Percentiles rank a stretch among this genome's conserved stretches.
Evolutionary conservation across 139 green algal species (phyloP).

Genomic region (Klebsormidium nitens): DNA sequence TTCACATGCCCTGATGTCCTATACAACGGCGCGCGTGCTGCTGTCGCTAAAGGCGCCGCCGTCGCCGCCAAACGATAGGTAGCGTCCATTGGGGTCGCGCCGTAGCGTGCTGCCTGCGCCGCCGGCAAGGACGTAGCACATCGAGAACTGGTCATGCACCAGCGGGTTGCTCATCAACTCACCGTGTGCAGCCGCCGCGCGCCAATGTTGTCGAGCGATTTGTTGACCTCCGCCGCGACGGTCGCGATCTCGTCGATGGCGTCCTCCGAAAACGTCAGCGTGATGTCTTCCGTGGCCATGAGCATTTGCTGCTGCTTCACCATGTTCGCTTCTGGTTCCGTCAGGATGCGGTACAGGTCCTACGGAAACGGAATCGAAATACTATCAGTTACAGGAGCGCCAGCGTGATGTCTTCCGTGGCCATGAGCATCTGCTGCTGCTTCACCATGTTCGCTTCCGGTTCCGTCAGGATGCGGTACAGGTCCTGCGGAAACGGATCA

Average conservation of each 20-base stretch:
- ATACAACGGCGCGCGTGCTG: too few species aligned
- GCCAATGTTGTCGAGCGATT: constrained; percentile 86
- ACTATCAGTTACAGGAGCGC: too few species aligned
- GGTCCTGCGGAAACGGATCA: constrained; percentile 32
- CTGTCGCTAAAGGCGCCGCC: too few species aligned
- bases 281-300: constrained; percentile 80
- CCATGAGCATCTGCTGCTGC: constrained; percentile 83
- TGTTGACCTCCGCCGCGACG: constrained; percentile 78
- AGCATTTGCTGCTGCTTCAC: constrained; percentile 88
- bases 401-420: constrained; percentile 83
- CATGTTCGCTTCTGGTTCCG: constrained; percentile 84
- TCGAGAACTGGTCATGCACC: too few species aligned
- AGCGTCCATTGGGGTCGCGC: too few species aligned
- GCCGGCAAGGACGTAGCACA: too few species aligned
- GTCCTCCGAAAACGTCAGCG: constrained; percentile 79
- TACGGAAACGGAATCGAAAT: constrained; percentile 9
- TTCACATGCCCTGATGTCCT: too few species aligned
- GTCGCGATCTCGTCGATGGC: constrained; percentile 51
- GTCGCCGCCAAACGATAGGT: too few species aligned
- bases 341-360: constrained; percentile 77
- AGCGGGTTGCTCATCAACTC: neutral
- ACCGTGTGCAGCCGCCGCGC: constrained; percentile 87
- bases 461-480: constrained; percentile 58
- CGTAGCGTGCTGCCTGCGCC: neutral
- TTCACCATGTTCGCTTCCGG: constrained; percentile 58